Evolutionary conservation across 768 basidiomycete species (phyloP), one percentile per base, ranked within the genome.

Genomic region (Dacryopinax primogenitus): DNA sequence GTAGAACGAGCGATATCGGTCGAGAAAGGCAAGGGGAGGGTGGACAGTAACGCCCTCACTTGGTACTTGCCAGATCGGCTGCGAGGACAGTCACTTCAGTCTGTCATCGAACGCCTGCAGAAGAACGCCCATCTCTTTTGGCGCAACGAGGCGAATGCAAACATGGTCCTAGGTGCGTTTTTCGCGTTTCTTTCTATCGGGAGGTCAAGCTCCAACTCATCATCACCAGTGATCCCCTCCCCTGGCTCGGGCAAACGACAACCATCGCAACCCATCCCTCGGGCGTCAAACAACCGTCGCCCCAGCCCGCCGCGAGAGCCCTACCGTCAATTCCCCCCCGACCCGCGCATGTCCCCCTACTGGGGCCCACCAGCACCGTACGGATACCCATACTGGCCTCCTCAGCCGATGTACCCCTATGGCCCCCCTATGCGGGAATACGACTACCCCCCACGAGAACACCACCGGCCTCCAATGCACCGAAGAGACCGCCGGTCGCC

Each of bases 91-190:
- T 6, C 51, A 11, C 9, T 58, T 2, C 26, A 58, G 13, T 58
- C 51, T 3, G 51, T 58, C 51, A 58, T 58, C 30, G 4, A 28
- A 30, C 51, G 51, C 26, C 26, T 58, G 26, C 51, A 58, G 51
- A 58, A 58, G 51, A 58, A 58, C 26, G 51, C 51, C 13, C 51
- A 58, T 58, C 51, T 58, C 26, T 58, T 58, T 18, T 58, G 51
- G 51, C 51, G 51, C 32, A 58, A 58, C 26, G 4, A 58, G 26
- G 11, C 26, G 21, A 58, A 58, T 58, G 51, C 51, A 6, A 58
- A 58, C 18, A 58, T 58, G 51, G 7, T 15, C 26, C 51, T 58
- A 58, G 51, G 51, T 58, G 51, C 51, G 51, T 30, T 28, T 11
- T 9, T 30, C 9, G 51, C 23, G 41, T 18, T 23, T 44, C 6